Evolutionary conservation across 768 basidiomycete species (phyloP).

Genomic region (Crassisporium funariophilum): DNA sequence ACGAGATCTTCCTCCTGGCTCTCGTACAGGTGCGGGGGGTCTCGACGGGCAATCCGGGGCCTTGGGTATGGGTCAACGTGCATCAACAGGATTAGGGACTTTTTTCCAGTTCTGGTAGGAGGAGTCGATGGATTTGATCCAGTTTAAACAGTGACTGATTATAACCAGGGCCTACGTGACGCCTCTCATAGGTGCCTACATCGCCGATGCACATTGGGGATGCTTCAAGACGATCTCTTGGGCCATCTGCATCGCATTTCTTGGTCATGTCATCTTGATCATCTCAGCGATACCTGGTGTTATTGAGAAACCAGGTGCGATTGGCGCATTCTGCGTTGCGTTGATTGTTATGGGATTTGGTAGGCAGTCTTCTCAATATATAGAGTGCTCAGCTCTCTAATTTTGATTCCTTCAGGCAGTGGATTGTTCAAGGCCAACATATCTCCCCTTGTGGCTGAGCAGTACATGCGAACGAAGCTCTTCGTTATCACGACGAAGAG

Average conservation of each 20-base stretch:
- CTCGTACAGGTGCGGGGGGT: conserved; percentile 64
- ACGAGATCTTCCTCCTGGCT: conserved; percentile 63
- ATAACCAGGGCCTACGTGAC: not conserved
- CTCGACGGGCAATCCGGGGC: conserved; percentile 63
- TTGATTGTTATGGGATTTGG: conserved; percentile 61
- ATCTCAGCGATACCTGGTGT: conserved; percentile 67
- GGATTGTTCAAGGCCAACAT: conserved; percentile 80
- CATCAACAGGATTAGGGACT: conserved; percentile 72
- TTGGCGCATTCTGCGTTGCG: conserved; percentile 57
- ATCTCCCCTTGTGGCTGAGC: conserved; percentile 78
- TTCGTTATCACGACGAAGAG: conserved; percentile 64
- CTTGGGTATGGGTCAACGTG: conserved; percentile 64
- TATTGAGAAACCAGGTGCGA: conserved; percentile 52
- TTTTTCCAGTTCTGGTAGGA: conserved; percentile 72
- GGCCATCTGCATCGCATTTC: not conserved
- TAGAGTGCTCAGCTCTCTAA: conserved; percentile 8
- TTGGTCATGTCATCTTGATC: conserved; percentile 66
- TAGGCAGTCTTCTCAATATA: conserved; percentile 16
- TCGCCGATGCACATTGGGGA: not conserved
- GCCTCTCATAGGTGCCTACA: not conserved
- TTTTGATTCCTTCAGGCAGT: conserved; percentile 42
- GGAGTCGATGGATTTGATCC: not conserved
- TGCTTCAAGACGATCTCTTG: not conserved
- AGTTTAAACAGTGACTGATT: not conserved
- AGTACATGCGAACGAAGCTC: conserved; percentile 56